phyloP scores from a whole-genome alignment of 805 yeast genomes.

The Sugiyamaella floridensis region DNA sequence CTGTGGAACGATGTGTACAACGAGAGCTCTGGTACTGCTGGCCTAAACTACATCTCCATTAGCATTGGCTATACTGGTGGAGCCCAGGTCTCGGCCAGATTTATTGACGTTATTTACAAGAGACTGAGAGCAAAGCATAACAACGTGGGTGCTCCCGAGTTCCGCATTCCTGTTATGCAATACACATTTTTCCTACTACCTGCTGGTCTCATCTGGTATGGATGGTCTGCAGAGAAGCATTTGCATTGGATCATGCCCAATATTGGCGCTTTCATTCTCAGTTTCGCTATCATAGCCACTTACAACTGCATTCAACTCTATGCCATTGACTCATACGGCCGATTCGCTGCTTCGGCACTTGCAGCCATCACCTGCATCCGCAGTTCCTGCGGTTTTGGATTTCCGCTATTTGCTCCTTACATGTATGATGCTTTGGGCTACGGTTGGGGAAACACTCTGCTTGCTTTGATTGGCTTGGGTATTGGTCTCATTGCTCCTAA shows the following conservation, averaged over 20 bases:
- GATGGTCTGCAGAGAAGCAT: slow-evolving; percentile 57
- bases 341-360: slow-evolving; percentile 58
- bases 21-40: slow-evolving; percentile 42
- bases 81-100: slow-evolving; percentile 39
- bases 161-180: slow-evolving; percentile 47
- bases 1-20: slow-evolving; percentile 45
- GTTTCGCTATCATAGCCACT: slow-evolving; percentile 49
- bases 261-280: slow-evolving; percentile 55
- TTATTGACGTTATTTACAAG: slow-evolving; percentile 37
- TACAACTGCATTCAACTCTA: slow-evolving; percentile 60
- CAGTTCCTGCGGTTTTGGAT: slow-evolving; percentile 58
- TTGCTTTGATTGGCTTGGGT: slow-evolving; percentile 48
- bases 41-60: slow-evolving; percentile 52
- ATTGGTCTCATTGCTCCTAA: slow-evolving; percentile 58
- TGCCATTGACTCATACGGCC: slow-evolving; percentile 60
- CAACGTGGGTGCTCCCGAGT: slow-evolving; percentile 56
- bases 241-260: slow-evolving; percentile 59
- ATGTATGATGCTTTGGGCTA: slow-evolving; percentile 52
- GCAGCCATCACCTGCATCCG: slow-evolving; percentile 63
- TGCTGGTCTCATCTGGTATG: slow-evolving; percentile 59
- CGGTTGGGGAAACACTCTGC: slow-evolving; percentile 64
- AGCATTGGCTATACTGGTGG: slow-evolving; percentile 51
- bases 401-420: slow-evolving; percentile 57
- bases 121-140: slow-evolving; percentile 37
- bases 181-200: slow-evolving; percentile 51